A percentile compares a stretch with the other conserved stretches of the same genome.
Conservation (phyloP, 139 green algal species). For the Edaphochlamys debaryana region DNA sequence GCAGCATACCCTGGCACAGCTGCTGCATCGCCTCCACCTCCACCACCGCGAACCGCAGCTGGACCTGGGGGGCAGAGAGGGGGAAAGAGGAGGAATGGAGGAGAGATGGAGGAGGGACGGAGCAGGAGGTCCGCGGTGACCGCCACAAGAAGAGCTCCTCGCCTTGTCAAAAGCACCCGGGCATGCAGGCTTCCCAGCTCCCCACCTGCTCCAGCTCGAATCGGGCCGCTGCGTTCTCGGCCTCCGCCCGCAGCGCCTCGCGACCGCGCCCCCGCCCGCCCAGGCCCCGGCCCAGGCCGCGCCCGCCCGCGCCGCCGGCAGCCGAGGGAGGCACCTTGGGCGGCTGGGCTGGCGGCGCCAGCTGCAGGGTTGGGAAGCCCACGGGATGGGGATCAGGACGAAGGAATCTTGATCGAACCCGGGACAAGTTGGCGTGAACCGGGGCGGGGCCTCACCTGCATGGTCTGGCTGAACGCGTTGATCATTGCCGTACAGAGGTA, state of each 20-base stretch:
- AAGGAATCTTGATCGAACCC: no score
- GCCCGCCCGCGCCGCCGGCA: background rate
- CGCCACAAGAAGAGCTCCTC: no score
- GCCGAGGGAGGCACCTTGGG: background rate
- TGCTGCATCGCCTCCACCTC: constrained; percentile 37
- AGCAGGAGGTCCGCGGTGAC: no score
- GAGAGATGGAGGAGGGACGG: no score
- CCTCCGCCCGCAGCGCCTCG: background rate
- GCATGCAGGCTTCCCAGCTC: no score
- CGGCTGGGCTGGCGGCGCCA: background rate
- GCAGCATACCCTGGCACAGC: constrained; percentile 63
- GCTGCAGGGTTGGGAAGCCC: constrained; percentile 5
- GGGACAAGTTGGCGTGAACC: no score
- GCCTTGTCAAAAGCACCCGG: no score
- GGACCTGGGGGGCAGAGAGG: constrained; percentile 19
- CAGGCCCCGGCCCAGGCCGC: background rate
- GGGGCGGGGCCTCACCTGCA: no score
- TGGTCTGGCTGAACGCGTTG: background rate
- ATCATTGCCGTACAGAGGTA: constrained; percentile 12
- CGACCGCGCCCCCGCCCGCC: background rate
- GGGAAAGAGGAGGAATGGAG: background rate
- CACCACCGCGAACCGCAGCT: constrained; percentile 15
- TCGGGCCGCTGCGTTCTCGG: background rate
- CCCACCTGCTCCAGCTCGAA: constrained; percentile 25
- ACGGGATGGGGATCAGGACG: no score